Evolutionary conservation across 768 basidiomycete genomes (phyloP), one percentile per base, ranked within the genome.

Genomic region (Boletus vinaceobasis): DNA sequence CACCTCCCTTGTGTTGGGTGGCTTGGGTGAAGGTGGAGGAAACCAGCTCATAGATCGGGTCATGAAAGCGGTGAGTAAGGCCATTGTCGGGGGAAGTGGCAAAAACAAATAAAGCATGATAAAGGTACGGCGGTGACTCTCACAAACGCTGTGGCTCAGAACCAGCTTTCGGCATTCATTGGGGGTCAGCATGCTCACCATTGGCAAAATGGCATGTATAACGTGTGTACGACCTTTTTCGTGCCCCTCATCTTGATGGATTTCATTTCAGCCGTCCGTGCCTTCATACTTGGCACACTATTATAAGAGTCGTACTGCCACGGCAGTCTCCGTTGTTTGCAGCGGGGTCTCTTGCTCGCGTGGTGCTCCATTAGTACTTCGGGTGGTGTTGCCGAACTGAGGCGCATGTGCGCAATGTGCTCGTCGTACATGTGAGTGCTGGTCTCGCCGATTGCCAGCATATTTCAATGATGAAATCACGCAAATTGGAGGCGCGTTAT

Each of bases 91-190:
- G 4, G 74, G 83, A 5, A 78, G 81, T 11, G 85, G 86, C 9
- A 78, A 79, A 66, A 55, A 60, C 0, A 90, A 90, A 73, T 91
- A 95, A 63, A 90, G 93, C 63, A 86, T 85, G 9, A 84, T 95
- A 64, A 90, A 88, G 81, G 87, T 11, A 93, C 93, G 43, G 90
- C 87, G 4, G 85, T 87, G 83, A 93, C 87, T 0, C 82, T 90
- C 53, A 85, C 91, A 81, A 93, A 94, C 73, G 74, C 93, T 38
- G 65, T 93, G 43, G 82, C 90, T 6, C 84, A 88, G 65, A 85
- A 87, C 69, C 61, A 76, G 76, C 59, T 74, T 69, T 27, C 67
- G 3, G 7, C 43, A 38, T 57, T 73, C 1, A 74, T 70, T 17
- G 87, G 85, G 4, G 87, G 23, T 23, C 39, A 66, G 84, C 38